These are phyloP conservation scores for Cryptosporidium sp. DNA, from an alignment of 169 alveolate genomes.

Conservation along the genomic window DNA sequence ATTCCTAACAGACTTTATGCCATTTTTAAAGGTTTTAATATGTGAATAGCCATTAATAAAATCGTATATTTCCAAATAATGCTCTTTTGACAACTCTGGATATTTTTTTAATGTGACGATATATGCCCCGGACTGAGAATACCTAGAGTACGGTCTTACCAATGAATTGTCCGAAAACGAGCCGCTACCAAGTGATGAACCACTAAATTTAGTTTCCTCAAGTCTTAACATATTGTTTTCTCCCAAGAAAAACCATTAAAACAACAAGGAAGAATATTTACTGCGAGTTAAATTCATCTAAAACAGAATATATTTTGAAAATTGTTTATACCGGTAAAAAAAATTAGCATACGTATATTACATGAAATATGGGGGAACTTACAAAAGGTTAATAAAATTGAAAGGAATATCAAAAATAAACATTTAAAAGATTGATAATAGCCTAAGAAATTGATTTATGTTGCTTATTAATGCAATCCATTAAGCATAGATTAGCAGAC, in stretches of 20 bases:
- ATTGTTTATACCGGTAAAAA: slow-evolving; percentile 21
- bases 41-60: neutral
- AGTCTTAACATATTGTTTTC: slow-evolving; percentile 33
- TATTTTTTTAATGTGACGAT: slow-evolving; percentile 14
- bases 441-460: neutral
- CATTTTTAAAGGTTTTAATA: slow-evolving; percentile 8
- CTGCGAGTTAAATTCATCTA: neutral
- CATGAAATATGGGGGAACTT: slow-evolving; percentile 17
- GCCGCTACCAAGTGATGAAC: slow-evolving; percentile 8
- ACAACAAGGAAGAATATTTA: neutral
- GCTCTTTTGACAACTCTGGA: neutral
- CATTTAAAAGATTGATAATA: neutral
- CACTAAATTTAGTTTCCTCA: slow-evolving; percentile 13
- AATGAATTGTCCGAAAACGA: neutral
- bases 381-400: neutral
- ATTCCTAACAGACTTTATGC: slow-evolving; percentile 12
- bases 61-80: slow-evolving; percentile 21
- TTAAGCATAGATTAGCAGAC: slow-evolving; percentile 57
- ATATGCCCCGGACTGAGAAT: slow-evolving; percentile 31
- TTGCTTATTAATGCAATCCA: slow-evolving; percentile 20
- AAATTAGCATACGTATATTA: neutral
- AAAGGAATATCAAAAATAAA: neutral
- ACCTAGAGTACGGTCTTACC: neutral
- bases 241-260: neutral
- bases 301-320: neutral